Conservation (phyloP, 1,139 yeast genomes). For the Debaryomyces udenii region DNA sequence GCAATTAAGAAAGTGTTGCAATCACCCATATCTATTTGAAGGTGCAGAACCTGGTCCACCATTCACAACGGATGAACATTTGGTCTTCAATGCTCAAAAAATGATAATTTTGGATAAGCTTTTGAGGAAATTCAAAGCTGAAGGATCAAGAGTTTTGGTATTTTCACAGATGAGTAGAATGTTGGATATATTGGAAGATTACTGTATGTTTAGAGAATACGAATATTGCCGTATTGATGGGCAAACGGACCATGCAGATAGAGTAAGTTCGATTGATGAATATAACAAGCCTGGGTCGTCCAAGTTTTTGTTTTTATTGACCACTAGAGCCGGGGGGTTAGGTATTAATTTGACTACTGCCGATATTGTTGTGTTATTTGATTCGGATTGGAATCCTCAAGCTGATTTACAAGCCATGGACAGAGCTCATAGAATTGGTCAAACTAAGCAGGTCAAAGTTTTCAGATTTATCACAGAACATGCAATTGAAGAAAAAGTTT, state of each 20-base stretch:
- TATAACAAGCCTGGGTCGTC: conserved; percentile 70
- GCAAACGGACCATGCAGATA: conserved; percentile 75
- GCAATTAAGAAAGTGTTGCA: conserved; percentile 84
- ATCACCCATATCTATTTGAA: conserved; percentile 80
- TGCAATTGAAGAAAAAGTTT: conserved; percentile 79
- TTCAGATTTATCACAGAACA: conserved; percentile 77
- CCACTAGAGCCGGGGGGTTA: conserved; percentile 87
- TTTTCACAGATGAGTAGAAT: conserved; percentile 84
- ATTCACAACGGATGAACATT: conserved; percentile 79
- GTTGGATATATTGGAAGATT: conserved; percentile 79
- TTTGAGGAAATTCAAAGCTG: conserved; percentile 60
- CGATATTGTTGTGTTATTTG: conserved; percentile 71
- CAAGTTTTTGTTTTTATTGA: conserved; percentile 69
- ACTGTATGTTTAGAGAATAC: conserved; percentile 67
- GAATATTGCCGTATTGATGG: conserved; percentile 82
- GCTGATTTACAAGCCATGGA: conserved; percentile 90
- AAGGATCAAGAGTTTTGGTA: conserved; percentile 75
- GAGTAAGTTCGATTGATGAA: conserved; percentile 76
- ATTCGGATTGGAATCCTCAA: conserved; percentile 88
- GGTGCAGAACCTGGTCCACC: conserved; percentile 93
- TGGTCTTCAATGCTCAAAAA: conserved; percentile 71
- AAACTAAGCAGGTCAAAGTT: conserved; percentile 78
- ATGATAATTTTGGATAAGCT: conserved; percentile 72
- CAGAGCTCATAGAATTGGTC: conserved; percentile 86
- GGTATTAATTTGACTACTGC: conserved; percentile 81